Percentiles rank a stretch among this genome's conserved stretches.
phyloP scores from a whole-genome alignment of 2,329 filamentous ascomycete species.

The Apiospora arundinis region DNA sequence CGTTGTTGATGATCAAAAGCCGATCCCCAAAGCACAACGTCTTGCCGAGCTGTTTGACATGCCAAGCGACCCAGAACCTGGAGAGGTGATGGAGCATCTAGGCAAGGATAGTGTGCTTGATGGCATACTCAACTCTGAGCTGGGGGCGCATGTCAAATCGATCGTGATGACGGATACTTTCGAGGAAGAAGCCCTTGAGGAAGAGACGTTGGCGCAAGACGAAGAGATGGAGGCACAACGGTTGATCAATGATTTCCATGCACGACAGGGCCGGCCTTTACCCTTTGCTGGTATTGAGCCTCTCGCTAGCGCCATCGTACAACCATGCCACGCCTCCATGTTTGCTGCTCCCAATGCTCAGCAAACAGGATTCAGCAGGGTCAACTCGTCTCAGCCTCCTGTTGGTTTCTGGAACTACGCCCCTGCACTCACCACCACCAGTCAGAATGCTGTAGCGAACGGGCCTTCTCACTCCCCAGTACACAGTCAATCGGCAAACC shows the following conservation, averaged over 20 bases:
- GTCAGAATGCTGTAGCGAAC: not conserved
- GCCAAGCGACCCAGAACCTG: constrained; percentile 57
- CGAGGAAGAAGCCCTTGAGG: constrained; percentile 70
- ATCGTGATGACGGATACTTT: constrained; percentile 77
- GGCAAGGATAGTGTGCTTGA: constrained; percentile 71
- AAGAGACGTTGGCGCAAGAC: constrained; percentile 60
- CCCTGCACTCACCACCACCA: not conserved
- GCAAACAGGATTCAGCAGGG: not conserved
- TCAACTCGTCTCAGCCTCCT: not conserved
- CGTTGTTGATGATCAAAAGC: constrained; percentile 84
- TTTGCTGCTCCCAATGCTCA: not conserved
- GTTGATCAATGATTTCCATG: constrained; percentile 37
- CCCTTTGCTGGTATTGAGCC: not conserved
- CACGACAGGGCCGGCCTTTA: not conserved
- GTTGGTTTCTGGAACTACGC: not conserved
- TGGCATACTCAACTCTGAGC: constrained; percentile 47
- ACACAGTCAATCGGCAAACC: not conserved
- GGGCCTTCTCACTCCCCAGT: not conserved
- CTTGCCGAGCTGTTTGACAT: constrained; percentile 63
- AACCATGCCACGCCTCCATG: not conserved
- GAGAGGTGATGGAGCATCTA: constrained; percentile 57
- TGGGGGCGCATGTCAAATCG: constrained; percentile 51
- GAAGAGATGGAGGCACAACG: constrained; percentile 63
- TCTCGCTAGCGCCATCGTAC: not conserved
- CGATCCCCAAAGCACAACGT: constrained; percentile 68